Base-by-base conservation (phyloP, 179 eudicot genomes). In the Camellia oleifera region DNA sequence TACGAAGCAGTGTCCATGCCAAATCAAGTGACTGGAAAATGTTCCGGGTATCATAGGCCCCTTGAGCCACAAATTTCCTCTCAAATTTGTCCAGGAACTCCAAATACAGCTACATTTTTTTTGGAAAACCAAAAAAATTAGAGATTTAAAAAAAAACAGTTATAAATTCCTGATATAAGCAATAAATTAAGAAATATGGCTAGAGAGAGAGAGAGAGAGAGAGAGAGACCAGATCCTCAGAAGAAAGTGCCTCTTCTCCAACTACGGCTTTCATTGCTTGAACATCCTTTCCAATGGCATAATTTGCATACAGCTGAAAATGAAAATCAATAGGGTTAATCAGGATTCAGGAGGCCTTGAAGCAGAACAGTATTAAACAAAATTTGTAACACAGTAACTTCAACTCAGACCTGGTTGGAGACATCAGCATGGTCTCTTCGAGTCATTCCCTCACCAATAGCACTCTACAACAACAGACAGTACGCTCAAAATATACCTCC, bases 251-350 rank as follows among this genome's bases (percentile, higher is more conserved):
- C 87, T 95, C 98, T 82, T 95, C 98, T 82, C 98, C 98, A 52
- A 95, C 98, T 88, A 95, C 98, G 14, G 98, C 98, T 84, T 95
- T 95, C 98, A 95, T 95, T 62, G 98, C 98, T 80, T 95, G 98
- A 18, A 95, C 98, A 91, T 95, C 98, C 90, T 93, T 95, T 40
- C 98, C 98, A 58, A 95, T 95, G 57, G 98, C 98, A 85, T 95
- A 95, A 81, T 95, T 95, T 75, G 98, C 98, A 82, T 95, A 95
- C 64, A 95, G 88, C 97, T 95, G 88, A 65, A 85, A 26, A 32
- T 17, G 45, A 72, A 56, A 54, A 57, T 57, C 61, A 9, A 9
- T 2, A 57, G 15, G 13, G 61, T 57, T 57, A 53, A 11, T 53
- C 11, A 53, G 11, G 57, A 53, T 26, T 26, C 7, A 48, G 52